phyloP scores from a whole-genome alignment of 495 filamentous ascomycete genomes.

The Margaritispora aquatica region DNA sequence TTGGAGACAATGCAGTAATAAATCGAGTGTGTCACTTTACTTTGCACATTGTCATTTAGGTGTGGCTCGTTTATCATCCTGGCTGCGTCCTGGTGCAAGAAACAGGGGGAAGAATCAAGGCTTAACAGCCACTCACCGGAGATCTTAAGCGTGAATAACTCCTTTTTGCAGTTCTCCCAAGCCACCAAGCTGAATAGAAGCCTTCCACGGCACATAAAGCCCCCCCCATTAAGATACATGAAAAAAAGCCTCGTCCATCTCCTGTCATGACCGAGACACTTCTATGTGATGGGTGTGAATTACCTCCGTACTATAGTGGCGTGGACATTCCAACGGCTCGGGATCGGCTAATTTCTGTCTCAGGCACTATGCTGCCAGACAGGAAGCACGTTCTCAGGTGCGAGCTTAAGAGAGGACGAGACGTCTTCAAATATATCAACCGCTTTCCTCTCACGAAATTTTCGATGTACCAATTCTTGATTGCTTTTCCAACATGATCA shows the following conservation, averaged over 20 bases:
- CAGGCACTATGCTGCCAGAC: background rate
- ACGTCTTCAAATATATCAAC: background rate
- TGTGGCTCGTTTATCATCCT: too few relatives aligned
- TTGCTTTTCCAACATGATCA: background rate
- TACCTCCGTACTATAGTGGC: too few relatives aligned
- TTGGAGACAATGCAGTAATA: too few relatives aligned
- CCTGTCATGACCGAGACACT: too few relatives aligned
- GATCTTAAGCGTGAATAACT: background rate
- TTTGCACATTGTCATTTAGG: too few relatives aligned
- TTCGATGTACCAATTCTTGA: background rate
- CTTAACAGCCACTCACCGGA: background rate
- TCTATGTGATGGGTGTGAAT: background rate
- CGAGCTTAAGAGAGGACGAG: slow-evolving; percentile 2
- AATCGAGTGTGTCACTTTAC: too few relatives aligned
- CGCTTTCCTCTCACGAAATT: background rate
- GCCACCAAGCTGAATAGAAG: background rate
- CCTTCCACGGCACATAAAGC: too few relatives aligned
- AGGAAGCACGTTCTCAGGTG: background rate
- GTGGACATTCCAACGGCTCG: background rate
- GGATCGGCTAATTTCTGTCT: background rate
- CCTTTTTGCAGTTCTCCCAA: background rate
- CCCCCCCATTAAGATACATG: too few relatives aligned
- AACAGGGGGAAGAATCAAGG: background rate
- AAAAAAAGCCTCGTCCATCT: too few relatives aligned
- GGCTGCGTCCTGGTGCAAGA: too few relatives aligned